phyloP scores from a whole-genome alignment of 495 filamentous ascomycete genomes.

The Acidomyces sp. region DNA sequence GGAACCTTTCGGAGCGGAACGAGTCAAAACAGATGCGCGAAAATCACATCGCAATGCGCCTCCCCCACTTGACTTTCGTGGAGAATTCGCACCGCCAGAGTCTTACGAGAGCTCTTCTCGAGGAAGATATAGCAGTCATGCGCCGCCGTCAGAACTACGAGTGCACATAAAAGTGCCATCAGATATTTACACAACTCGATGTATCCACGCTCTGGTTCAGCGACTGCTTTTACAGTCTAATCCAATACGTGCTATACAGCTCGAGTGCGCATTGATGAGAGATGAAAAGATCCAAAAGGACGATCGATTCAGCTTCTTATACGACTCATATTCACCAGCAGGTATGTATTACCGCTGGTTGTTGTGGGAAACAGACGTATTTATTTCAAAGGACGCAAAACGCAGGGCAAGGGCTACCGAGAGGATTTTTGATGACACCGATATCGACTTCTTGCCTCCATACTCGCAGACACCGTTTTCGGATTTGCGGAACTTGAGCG shows the following conservation, averaged over 20 bases:
- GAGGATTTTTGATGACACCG: conserved; percentile 54
- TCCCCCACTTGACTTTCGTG: conserved; percentile 44
- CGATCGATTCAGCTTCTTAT: conserved; percentile 88
- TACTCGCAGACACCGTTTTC: conserved; percentile 56
- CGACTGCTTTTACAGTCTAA: conserved; percentile 55
- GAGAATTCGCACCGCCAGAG: conserved; percentile 71
- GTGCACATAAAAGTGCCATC: conserved; percentile 64
- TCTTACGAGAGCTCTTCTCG: conserved; percentile 39
- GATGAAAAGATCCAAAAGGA: conserved; percentile 64
- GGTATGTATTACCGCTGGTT: conserved; percentile 89
- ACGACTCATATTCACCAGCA: conserved; percentile 68
- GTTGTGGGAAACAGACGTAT: conserved; percentile 67
- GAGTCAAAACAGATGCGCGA: conserved; percentile 40
- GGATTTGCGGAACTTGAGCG: conserved; percentile 55
- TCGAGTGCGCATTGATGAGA: conserved; percentile 87
- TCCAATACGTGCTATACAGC: conserved; percentile 42
- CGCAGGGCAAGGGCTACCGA: conserved; percentile 18
- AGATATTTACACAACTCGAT: conserved; percentile 63
- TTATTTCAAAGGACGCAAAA: conserved; percentile 28
- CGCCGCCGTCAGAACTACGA: conserved; percentile 39
- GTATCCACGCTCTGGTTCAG: conserved; percentile 85
- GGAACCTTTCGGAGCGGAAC: conserved; percentile 71
- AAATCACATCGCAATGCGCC: conserved; percentile 41
- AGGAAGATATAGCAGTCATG: neutral
- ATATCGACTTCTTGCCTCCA: conserved; percentile 57